Percentiles rank a stretch among this genome's conserved stretches.
Evolutionary conservation across 2,329 filamentous ascomycete species (phyloP).

Genomic region (Exutisphaerella laricina): DNA sequence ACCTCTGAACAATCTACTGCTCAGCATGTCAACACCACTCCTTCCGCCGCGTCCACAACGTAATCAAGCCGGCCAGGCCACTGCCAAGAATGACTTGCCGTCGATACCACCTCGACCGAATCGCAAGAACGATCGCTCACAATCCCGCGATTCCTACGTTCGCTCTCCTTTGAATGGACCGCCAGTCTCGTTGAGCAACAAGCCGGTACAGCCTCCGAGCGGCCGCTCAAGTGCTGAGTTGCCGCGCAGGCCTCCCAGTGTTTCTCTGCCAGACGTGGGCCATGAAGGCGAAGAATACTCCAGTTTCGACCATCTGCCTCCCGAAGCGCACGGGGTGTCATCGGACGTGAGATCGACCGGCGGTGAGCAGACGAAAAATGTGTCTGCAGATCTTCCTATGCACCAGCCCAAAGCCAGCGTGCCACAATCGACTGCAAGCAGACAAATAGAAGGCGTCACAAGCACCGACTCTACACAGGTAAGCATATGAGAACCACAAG

Average conservation of each 20-base stretch:
- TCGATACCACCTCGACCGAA: conserved; percentile 74
- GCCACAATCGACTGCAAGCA: conserved; percentile 72
- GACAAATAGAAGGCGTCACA: conserved; percentile 76
- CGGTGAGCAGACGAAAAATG: conserved; percentile 52
- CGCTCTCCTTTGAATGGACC: conserved; percentile 78
- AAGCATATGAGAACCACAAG: too few species aligned
- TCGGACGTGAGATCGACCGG: conserved; percentile 16
- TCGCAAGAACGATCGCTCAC: conserved; percentile 71
- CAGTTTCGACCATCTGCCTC: conserved; percentile 46
- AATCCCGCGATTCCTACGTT: conserved; percentile 70
- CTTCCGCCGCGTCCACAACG: conserved; percentile 60
- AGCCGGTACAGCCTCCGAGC: conserved; percentile 22
- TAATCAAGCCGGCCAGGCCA: conserved; percentile 41
- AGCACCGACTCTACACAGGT: conserved; percentile 83
- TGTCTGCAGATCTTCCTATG: conserved; percentile 76
- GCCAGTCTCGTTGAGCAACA: conserved; percentile 43
- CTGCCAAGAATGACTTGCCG: conserved; percentile 53
- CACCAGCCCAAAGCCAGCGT: conserved; percentile 85
- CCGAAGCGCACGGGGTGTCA: conserved; percentile 28
- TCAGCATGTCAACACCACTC: conserved; percentile 48
- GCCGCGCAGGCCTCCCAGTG: conserved; percentile 63
- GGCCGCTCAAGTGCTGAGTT: conserved; percentile 46
- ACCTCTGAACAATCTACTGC: background rate
- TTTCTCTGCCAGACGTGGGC: conserved; percentile 67
- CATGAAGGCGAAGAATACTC: conserved; percentile 89